Percentiles rank a stretch among this genome's conserved stretches.
Evolutionary conservation across 768 basidiomycete species (phyloP).

Genomic region (Lyophyllum shimeji): DNA sequence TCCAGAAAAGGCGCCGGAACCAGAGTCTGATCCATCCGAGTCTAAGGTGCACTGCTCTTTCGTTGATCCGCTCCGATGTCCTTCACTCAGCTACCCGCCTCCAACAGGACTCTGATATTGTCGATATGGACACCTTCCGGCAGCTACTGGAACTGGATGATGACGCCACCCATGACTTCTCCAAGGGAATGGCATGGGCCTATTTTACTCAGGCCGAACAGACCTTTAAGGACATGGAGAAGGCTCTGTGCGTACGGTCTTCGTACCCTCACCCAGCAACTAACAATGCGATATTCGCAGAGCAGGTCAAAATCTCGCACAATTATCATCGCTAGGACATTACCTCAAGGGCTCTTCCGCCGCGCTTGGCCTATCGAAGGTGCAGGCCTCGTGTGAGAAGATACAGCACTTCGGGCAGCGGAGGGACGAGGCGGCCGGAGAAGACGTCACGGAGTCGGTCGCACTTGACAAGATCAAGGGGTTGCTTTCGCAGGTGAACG

Average conservation of each 20-base stretch:
- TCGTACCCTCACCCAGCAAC: not conserved
- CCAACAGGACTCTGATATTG: slow-evolving; percentile 33
- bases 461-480: slow-evolving; percentile 58
- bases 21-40: no score
- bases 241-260: slow-evolving; percentile 64
- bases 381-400: slow-evolving; percentile 83
- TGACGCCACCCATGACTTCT: slow-evolving; percentile 67
- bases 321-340: slow-evolving; percentile 82
- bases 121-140: slow-evolving; percentile 81
- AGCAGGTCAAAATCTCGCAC: slow-evolving; percentile 51
- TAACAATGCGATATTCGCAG: slow-evolving; percentile 33
- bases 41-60: slow-evolving; percentile 5
- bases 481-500: slow-evolving; percentile 58
- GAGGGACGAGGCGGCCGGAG: slow-evolving; percentile 53
- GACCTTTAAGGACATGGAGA: slow-evolving; percentile 80
- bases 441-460: slow-evolving; percentile 42
- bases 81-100: slow-evolving; percentile 1
- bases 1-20: no score
- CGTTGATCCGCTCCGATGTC: slow-evolving; percentile 1
- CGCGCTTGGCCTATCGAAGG: slow-evolving; percentile 80
- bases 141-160: slow-evolving; percentile 95
- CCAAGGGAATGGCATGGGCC: slow-evolving; percentile 70
- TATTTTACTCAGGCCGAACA: slow-evolving; percentile 79
- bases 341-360: slow-evolving; percentile 98
- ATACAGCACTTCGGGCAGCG: slow-evolving; percentile 86